phyloP scores from a whole-genome alignment of 1,284 basidiomycete genomes.

The Mycena citricolor region DNA sequence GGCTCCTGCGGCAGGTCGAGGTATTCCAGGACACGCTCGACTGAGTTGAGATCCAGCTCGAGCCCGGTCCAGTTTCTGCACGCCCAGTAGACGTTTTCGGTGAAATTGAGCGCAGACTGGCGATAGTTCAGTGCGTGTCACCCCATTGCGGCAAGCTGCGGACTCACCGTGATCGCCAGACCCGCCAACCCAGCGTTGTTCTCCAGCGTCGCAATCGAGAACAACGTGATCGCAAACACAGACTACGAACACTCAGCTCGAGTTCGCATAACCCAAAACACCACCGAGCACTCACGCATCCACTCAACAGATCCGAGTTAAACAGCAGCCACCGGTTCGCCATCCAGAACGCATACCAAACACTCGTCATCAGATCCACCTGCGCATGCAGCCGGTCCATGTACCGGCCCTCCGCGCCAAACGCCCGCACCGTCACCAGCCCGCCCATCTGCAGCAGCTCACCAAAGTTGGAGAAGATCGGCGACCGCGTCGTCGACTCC shows the following conservation, averaged over 20 bases:
- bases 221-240: conserved; percentile 71
- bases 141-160: too few relatives aligned
- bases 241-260: too few relatives aligned
- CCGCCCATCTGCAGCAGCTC: conserved; percentile 56
- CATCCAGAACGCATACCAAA: conserved; percentile 38
- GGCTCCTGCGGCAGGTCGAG: conserved; percentile 75
- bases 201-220: conserved; percentile 72
- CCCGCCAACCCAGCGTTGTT: conserved; percentile 80
- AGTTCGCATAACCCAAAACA: too few relatives aligned
- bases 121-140: conserved; percentile 52
- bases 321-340: conserved; percentile 64
- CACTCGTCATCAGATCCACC: conserved; percentile 51
- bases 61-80: conserved; percentile 32
- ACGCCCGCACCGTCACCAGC: too few relatives aligned
- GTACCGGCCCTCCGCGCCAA: conserved; percentile 69
- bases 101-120: conserved; percentile 55
- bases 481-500: conserved; percentile 74
- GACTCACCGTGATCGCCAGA: too few relatives aligned
- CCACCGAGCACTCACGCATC: background rate
- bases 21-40: conserved; percentile 80
- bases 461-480: conserved; percentile 76
- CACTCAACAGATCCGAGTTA: conserved; percentile 60
- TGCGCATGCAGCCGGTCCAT: conserved; percentile 57
- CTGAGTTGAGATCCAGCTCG: conserved; percentile 54
- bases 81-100: conserved; percentile 53